These are phyloP conservation scores for Neonectria neomacrospora DNA, from an alignment of 2,329 filamentous ascomycete species.

Conservation along the genomic window DNA sequence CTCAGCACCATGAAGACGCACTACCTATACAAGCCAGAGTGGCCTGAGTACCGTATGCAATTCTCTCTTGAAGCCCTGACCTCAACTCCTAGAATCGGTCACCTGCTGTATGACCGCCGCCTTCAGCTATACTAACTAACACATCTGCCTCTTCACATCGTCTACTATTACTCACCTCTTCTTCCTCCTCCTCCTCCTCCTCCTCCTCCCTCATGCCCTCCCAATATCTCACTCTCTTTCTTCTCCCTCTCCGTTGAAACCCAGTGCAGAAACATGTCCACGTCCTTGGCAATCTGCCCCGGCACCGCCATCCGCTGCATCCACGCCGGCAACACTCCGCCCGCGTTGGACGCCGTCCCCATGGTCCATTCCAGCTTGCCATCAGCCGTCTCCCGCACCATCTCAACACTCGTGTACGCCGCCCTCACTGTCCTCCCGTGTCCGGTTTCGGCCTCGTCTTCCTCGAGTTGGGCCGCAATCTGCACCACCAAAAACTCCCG, in stretches of 20 bases:
- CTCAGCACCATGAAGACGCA: neutral
- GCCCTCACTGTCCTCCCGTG: slow-evolving; percentile 63
- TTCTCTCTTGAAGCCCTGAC: neutral
- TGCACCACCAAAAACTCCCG: slow-evolving; percentile 68
- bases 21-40: too few relatives aligned
- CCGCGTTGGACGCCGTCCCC: slow-evolving; percentile 78
- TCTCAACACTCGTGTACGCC: slow-evolving; percentile 74
- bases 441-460: slow-evolving; percentile 54
- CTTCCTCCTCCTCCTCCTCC: neutral
- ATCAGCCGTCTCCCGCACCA: slow-evolving; percentile 59
- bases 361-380: slow-evolving; percentile 76
- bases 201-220: slow-evolving; percentile 25
- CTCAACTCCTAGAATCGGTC: neutral
- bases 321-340: slow-evolving; percentile 72
- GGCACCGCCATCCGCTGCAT: slow-evolving; percentile 73
- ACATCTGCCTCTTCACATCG: neutral
- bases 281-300: slow-evolving; percentile 75
- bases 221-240: slow-evolving; percentile 23
- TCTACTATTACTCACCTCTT: too few relatives aligned
- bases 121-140: neutral
- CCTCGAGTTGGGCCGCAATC: slow-evolving; percentile 56
- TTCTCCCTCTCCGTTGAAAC: slow-evolving; percentile 58
- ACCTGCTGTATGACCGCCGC: neutral
- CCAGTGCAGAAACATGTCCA: slow-evolving; percentile 75
- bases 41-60: neutral